Evolutionary conservation across 169 alveolate species (phyloP), one percentile per base, ranked within the genome.

Genomic region (Plasmodium reichenowi): DNA sequence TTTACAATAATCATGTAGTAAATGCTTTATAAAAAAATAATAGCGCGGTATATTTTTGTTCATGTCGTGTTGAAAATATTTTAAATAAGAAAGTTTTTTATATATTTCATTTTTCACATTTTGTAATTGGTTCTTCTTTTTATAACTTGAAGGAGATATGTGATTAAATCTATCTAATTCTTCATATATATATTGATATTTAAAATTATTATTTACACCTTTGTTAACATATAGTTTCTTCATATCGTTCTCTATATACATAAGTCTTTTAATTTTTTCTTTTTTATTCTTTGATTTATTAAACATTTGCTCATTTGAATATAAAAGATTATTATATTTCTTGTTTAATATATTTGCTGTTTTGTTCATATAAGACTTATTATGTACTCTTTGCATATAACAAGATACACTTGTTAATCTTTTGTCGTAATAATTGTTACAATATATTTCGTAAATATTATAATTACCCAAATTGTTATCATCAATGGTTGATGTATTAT

Each of bases 51-150:
- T 32, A 13, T 48, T 26, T n/a, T 45, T 74, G 26, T 48, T 59
- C 26, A 12, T 13, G 29, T 74, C 88, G 59, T 74, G 73, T 43
- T 59, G 58, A 47, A 74, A 74, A 24, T 59, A 43, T 64, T 59
- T 74, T 74, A 74, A 74, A 50, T 74, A 74, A n/a, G 88, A 22
- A 17, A 74, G 22, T 66, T 74, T 74, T 12, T 29, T 32, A 58
- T 59, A 74, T 74, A 74, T 74, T 24, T 74, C 88, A 48, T 12
- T 50, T 48, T 74, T 72, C 32, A 74, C 45, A 3, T 74, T 50
- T 3, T 74, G 58, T 43, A 67, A 43, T 43, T 52, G 62, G 62
- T 52, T 12, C 7, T 52, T 52, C 7, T 52, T 52, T 52, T 52
- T 52, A 52, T 54, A 13, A 10, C 20, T 54, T 10, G 20, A n/a